Conservation (phyloP, 257 asterid species). For the Solanum acaule region DNA sequence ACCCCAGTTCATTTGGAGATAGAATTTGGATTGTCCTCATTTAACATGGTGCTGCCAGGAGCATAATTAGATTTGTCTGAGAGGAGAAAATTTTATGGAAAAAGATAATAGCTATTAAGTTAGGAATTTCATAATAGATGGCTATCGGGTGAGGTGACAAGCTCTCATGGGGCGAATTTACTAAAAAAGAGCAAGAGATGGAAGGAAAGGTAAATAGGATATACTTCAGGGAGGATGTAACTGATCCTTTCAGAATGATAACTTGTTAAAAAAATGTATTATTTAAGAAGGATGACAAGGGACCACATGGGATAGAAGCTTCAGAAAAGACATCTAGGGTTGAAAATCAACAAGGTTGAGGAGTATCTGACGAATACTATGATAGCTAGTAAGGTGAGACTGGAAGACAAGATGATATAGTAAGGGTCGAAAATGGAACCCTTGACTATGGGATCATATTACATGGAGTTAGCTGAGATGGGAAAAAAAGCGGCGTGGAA, state of each 20-base stretch:
- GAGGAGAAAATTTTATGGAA: neutral
- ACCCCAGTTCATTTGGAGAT: neutral
- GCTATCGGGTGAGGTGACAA: neutral
- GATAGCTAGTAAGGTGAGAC: neutral
- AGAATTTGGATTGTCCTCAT: neutral
- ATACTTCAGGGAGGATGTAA: neutral
- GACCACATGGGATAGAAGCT: neutral
- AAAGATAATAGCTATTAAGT: neutral
- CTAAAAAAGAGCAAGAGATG: neutral
- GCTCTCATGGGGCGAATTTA: neutral
- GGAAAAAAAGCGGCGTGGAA: neutral
- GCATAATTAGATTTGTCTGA: neutral
- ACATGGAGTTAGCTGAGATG: neutral
- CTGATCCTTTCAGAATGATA: neutral
- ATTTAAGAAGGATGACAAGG: neutral
- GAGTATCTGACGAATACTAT: neutral
- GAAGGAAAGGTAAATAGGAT: neutral
- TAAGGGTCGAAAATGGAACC: neutral
- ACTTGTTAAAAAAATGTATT: neutral
- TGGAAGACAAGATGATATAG: neutral
- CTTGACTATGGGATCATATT: neutral
- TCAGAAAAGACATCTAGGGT: neutral
- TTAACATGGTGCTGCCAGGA: neutral
- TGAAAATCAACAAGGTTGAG: neutral
- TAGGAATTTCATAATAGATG: neutral